Evolutionary conservation across 2,329 filamentous ascomycete genomes (phyloP).

Genomic region (Gnomoniopsis smithogilvyi): DNA sequence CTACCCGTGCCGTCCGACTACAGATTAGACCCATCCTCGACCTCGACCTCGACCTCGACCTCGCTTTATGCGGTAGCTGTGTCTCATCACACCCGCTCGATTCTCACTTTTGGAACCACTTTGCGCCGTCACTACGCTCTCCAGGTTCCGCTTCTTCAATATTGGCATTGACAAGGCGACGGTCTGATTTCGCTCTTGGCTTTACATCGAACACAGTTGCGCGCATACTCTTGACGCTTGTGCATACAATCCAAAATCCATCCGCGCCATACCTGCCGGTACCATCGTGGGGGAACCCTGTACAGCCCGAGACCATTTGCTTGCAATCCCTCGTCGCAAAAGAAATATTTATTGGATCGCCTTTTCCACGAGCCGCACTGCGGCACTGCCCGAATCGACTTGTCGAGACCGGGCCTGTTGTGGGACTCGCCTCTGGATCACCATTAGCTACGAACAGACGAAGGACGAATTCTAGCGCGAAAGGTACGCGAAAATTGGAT

Average conservation of each 20-base stretch:
- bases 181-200: neutral
- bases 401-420: too few species aligned
- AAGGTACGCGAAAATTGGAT: neutral
- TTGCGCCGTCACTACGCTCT: neutral
- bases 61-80: neutral
- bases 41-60: neutral
- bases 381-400: too few species aligned
- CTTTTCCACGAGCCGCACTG: neutral
- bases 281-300: neutral
- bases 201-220: neutral
- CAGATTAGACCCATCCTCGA: neutral
- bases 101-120: neutral
- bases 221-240: neutral
- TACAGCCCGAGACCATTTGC: slow-evolving; percentile 8
- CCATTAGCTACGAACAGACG: neutral
- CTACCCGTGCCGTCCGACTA: slow-evolving; percentile 1
- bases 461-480: neutral
- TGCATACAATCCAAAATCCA: neutral
- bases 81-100: neutral
- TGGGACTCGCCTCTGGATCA: neutral
- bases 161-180: neutral
- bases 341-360: neutral
- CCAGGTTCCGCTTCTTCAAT: neutral
- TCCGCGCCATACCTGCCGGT: neutral
- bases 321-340: neutral